phyloP scores from a whole-genome alignment of 2,329 filamentous ascomycete species.

The Aspergillus sp. region DNA sequence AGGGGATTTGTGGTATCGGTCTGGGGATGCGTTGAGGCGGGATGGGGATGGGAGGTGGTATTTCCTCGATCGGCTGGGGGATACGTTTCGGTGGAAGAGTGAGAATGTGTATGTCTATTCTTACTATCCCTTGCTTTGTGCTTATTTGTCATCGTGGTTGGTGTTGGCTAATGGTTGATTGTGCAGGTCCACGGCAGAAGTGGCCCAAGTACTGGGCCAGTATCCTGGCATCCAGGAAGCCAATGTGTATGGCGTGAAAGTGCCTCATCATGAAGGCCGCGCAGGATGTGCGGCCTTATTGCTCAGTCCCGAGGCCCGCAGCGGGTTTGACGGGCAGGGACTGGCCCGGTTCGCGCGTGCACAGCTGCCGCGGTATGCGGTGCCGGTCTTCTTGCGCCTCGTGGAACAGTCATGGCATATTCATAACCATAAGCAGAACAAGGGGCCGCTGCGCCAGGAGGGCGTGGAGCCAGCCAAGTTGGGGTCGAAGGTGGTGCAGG shows the following conservation, averaged over 20 bases:
- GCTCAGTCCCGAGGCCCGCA: slow-evolving; percentile 54
- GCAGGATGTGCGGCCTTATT: slow-evolving; percentile 63
- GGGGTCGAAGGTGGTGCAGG: slow-evolving; percentile 47
- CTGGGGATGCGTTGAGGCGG: slow-evolving; percentile 66
- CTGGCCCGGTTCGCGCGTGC: slow-evolving; percentile 61
- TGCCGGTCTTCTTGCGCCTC: slow-evolving; percentile 71
- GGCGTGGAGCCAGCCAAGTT: slow-evolving; percentile 61
- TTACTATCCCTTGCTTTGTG: not conserved
- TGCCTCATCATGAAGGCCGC: slow-evolving; percentile 68
- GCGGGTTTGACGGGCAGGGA: slow-evolving; percentile 60
- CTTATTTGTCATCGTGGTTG: not conserved
- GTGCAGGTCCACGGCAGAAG: slow-evolving; percentile 59
- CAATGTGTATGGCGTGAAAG: slow-evolving; percentile 68
- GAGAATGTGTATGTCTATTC: slow-evolving; percentile 59
- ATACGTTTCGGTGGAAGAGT: slow-evolving; percentile 75
- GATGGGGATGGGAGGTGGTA: slow-evolving; percentile 67
- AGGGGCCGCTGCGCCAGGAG: slow-evolving; percentile 67
- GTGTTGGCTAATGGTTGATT: not conserved
- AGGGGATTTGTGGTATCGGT: slow-evolving; percentile 69
- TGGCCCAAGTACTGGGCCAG: slow-evolving; percentile 63
- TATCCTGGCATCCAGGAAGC: slow-evolving; percentile 64
- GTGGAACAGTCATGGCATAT: slow-evolving; percentile 49
- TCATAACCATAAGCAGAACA: slow-evolving; percentile 80
- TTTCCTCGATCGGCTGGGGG: slow-evolving; percentile 70
- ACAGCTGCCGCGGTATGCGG: slow-evolving; percentile 70